Base-by-base conservation (phyloP, 192 early-diverging fungal species). In the Obelidium mucronatum region DNA sequence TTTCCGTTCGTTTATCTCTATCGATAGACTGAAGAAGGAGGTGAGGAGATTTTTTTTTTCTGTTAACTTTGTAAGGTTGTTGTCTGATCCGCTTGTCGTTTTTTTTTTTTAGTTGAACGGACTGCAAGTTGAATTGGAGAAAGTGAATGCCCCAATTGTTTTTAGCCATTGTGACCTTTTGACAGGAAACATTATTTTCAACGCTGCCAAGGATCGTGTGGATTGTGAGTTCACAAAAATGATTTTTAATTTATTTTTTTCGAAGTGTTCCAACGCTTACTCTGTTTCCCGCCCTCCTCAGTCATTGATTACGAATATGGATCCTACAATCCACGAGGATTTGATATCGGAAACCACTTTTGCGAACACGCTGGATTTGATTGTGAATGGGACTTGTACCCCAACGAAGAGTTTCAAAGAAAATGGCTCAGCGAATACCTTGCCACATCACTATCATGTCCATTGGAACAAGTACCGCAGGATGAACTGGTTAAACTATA, bases 291-390 rank as follows among this genome's bases (percentile, higher is more conserved):
- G 5, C 33, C 34, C 3, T 42, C 15, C 8, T 26, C 58, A 77
- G 76, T 77, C 58, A 98, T 97, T 71, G 96, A 98, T 80, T 96
- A 96, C 76, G 96, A 98, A 70, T 98, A 98, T 77, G 95, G 92
- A 1, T 88, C 82, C 6, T 92, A 93, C 80, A 90, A 88, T 33
- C 93, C 89, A 79, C 89, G 95, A 48, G 95, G 90, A 2, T 98
- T 97, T 81, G 97, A 98, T 78, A 95, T 98, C 69, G 95, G 90
- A 48, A 98, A 98, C 78, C 96, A 97, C 81, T 98, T 97, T 77
- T 93, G 93, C 81, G 97, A 98, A 76, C 93, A 89, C 78, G 94
- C 92, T n/a, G 94, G 84, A 81, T 98, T 97, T 79, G 97, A 98
- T 67, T 98, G 97, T 82, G 93, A 98, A 60, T 98, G 93, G 72